Evolutionary conservation across 306 rosid genomes (phyloP), one percentile per base, ranked within the genome.

Genomic region (Senna tora): DNA sequence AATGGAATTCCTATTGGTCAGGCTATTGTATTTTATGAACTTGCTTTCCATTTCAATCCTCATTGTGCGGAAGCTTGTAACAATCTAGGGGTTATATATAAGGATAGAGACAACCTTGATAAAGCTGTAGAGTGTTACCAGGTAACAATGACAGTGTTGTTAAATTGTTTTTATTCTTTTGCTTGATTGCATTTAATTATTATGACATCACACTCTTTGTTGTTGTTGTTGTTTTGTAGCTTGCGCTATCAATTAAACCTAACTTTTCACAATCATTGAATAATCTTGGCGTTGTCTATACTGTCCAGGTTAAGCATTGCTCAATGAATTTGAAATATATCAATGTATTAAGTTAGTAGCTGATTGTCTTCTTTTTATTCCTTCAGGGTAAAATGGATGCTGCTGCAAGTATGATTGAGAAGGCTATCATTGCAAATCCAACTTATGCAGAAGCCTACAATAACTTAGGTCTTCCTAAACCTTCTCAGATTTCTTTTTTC

Each of bases 121-220:
- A 95, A 89, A 89, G 99, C 99, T 65, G 97, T 95, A 4, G 99
- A 95, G 70, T 95, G 99, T 83, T 95, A 95, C 84, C 97, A 91
- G 92, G 99, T 89, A 91, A 58, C 12, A 7, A 54, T 50, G 53
- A 46, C 30, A 28, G 10, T 69, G 60, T 30, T 71, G 38, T 43
- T 34, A 33, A 25, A 69, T 56, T 32, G n/a, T 41, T 77, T 58
- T 78, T 14, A 55, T 73, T 53, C 28, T 16, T 60, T 50, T 72
- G 34, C 25, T 43, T 30, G 83, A 60, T 45, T 62, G 52, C 47
- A 55, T 62, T 59, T 15, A 36, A 30, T 52, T 59, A 5, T 76
- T 34, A 19, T 17, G 13, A 34, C 30, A 65, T 81, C 22, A 65
- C 59, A 65, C 36, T 25, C 9, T 22, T 25, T 62, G 57, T 60